Conservation (phyloP, 495 filamentous ascomycete species). For the Penicillium atrosanguineum region DNA sequence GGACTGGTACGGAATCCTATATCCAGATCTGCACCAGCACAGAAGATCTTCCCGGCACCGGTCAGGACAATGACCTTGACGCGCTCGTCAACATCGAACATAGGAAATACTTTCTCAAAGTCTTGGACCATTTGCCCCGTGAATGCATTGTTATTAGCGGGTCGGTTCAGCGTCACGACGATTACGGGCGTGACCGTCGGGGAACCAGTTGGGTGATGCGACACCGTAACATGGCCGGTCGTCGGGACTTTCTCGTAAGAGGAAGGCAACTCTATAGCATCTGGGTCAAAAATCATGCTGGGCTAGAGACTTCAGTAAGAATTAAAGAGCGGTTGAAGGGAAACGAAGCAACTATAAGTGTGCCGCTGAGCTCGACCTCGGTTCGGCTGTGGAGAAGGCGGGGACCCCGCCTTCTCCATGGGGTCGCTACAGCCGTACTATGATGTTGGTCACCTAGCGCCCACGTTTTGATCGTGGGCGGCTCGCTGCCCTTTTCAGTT, state of each 20-base stretch:
- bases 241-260: constrained; percentile 46
- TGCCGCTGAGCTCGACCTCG: neutral
- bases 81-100: constrained; percentile 54
- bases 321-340: constrained; percentile 12
- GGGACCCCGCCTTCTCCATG: neutral
- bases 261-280: constrained; percentile 28
- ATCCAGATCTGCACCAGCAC: constrained; percentile 66
- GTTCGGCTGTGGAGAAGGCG: neutral
- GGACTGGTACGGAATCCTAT: constrained; percentile 39
- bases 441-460: too few species aligned
- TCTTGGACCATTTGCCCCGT: constrained; percentile 53
- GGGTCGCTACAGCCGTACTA: too few species aligned
- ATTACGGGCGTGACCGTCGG: constrained; percentile 53
- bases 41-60: constrained; percentile 59
- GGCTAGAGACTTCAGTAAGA: constrained; percentile 6
- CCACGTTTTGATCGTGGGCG: too few species aligned
- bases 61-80: constrained; percentile 60
- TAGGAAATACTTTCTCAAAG: constrained; percentile 51
- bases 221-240: constrained; percentile 48
- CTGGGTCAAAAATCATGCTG: constrained; percentile 52
- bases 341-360: neutral
- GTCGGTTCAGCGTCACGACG: constrained; percentile 57
- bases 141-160: constrained; percentile 62
- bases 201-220: constrained; percentile 50
- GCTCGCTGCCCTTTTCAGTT: too few species aligned